phyloP scores from a whole-genome alignment of 140 eudicot species.

The Flaveria floridana region DNA sequence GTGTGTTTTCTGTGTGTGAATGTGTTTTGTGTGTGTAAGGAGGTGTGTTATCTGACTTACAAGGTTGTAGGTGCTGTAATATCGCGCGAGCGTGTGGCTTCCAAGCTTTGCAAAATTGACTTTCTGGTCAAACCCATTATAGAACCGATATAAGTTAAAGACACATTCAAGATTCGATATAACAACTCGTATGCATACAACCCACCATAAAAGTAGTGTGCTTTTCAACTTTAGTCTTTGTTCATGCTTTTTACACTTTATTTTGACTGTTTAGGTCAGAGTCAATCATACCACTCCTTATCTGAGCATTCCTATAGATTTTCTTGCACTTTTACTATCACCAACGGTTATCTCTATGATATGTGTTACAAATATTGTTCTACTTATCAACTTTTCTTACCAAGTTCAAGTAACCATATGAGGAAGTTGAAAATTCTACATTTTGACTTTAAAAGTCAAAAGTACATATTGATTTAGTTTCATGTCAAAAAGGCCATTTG shows the following conservation, averaged over 20 bases:
- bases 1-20: not conserved
- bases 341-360: not conserved
- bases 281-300: conserved; percentile 14
- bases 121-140: conserved; percentile 47
- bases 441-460: conserved; percentile 34
- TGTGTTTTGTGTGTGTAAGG: not conserved
- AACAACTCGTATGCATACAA: conserved; percentile 3
- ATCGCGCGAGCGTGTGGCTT: conserved; percentile 73
- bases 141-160: not conserved
- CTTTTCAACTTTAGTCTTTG: not conserved
- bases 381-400: not conserved
- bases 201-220: not conserved
- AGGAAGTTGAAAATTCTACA: not conserved
- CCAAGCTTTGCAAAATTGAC: conserved; percentile 81
- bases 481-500: not conserved
- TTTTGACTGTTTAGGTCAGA: conserved; percentile 26
- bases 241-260: not conserved
- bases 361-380: conserved; percentile 2
- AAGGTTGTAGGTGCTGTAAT: conserved; percentile 73
- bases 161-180: conserved; percentile 9
- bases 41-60: conserved; percentile 40
- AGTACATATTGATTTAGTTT: conserved; percentile 3
- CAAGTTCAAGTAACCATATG: not conserved
- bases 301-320: not conserved
- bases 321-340: conserved; percentile 5